Percentiles rank a stretch among this genome's conserved stretches.
Evolutionary conservation across 2,329 filamentous ascomycete species (phyloP).

Genomic region (Zasmidium cellare): DNA sequence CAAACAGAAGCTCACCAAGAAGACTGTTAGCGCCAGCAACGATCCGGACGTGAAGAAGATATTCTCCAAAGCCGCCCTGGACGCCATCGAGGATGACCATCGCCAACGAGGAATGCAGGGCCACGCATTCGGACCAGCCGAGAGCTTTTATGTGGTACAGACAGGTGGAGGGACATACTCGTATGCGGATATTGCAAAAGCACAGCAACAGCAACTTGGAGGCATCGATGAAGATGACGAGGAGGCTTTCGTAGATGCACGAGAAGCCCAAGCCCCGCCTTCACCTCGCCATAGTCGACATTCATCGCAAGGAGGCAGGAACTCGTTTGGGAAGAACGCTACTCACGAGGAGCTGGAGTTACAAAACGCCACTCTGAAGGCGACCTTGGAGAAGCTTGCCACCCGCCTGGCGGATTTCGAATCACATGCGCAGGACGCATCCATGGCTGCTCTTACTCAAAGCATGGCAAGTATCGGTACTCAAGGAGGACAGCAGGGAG

Average conservation of each 20-base stretch:
- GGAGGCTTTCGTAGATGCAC: slow-evolving; percentile 88
- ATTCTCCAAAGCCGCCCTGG: slow-evolving; percentile 81
- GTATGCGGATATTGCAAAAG: slow-evolving; percentile 75
- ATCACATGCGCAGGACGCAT: slow-evolving; percentile 80
- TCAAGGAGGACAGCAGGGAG: slow-evolving; percentile 9
- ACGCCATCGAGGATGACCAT: slow-evolving; percentile 69
- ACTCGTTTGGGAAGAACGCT: slow-evolving; percentile 51
- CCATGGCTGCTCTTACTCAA: slow-evolving; percentile 73
- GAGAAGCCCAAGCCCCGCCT: slow-evolving; percentile 60
- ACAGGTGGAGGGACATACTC: slow-evolving; percentile 87
- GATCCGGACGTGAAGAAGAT: slow-evolving; percentile 75
- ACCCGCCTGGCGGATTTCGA: slow-evolving; percentile 92
- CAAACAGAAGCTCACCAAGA: slow-evolving; percentile 31
- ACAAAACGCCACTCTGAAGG: slow-evolving; percentile 83
- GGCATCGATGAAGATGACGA: slow-evolving; percentile 57
- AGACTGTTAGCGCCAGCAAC: slow-evolving; percentile 31
- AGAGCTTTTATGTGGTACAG: slow-evolving; percentile 92
- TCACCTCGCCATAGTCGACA: slow-evolving; percentile 40
- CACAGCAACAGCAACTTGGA: slow-evolving; percentile 40
- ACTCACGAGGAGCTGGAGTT: slow-evolving; percentile 84
- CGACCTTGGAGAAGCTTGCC: slow-evolving; percentile 81
- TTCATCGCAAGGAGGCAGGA: slow-evolving; percentile 43
- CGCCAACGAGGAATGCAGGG: slow-evolving; percentile 50
- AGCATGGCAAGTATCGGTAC: slow-evolving; percentile 60
- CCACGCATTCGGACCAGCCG: slow-evolving; percentile 52